Evolutionary conservation across 192 early-diverging fungal genomes (phyloP), one percentile per base, ranked within the genome.

Genomic region (Glomus cerebriforme): DNA sequence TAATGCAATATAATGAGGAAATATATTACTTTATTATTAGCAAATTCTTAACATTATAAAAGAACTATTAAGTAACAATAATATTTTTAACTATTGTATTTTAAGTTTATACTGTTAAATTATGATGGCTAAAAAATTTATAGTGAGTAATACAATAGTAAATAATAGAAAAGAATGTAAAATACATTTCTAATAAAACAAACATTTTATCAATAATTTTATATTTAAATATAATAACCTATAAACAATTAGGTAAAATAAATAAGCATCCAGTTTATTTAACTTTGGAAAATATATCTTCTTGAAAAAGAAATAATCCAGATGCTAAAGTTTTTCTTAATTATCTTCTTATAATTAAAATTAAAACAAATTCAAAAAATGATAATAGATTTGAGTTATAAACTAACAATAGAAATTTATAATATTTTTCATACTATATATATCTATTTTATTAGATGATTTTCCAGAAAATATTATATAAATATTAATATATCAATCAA

Each of bases 191-290:
- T 10, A 68, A 24, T 7, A 35, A 1, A 37, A 19, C 35, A 37
- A 68, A 68, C n/a, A 24, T 68, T 37, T 39, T 68, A 63, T 68
- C 17, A 39, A 68, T 68, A 68, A 68, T 68, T 35, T 7, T 35
- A n/a, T 68, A 68, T 34, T 68, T 12, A 0, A 7, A 68, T 39
- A 7, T 22, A 19, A n/a, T 32, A 68, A 67, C 9, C 5, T 68
- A 35, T n/a, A 7, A 68, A 2, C n/a, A 68, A n/a, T 24, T 68
- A 34, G 37, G 7, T 3, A 68, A 68, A 39, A 8, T 4, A 19
- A 43, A 2, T 39, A 7, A 68, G 17, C 35, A 68, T 67, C 9
- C 7, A 19, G 32, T 68, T 1, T 68, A 39, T 37, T 68, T 68
- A 29, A 67, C 29, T 34, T 68, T 39, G 17, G 35, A 4, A 7